phyloP scores from a whole-genome alignment of 2,329 filamentous ascomycete species.

The Metarhizium anisopliae region DNA sequence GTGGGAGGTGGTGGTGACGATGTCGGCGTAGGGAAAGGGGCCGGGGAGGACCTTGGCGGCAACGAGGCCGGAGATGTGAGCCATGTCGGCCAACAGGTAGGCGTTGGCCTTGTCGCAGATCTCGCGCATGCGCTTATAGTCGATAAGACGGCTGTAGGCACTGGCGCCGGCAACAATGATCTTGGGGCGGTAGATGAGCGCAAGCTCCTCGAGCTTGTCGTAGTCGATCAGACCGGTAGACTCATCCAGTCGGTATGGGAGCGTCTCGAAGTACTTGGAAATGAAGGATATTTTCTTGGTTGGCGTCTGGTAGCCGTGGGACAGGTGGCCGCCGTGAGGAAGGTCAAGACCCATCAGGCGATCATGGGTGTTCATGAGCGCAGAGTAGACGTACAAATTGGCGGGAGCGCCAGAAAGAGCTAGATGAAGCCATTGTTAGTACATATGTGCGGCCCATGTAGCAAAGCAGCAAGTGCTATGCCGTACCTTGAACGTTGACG shows the following conservation, averaged over 20 bases:
- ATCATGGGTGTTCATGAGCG: slow-evolving; percentile 85
- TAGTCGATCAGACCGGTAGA: slow-evolving; percentile 93
- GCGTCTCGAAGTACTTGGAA: slow-evolving; percentile 97
- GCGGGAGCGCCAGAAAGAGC: slow-evolving; percentile 67
- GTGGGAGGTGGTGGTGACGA: slow-evolving; percentile 97
- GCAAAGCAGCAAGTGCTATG: background rate
- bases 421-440: slow-evolving; percentile 21
- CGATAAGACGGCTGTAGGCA: slow-evolving; percentile 91
- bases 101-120: slow-evolving; percentile 87
- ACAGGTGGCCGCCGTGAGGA: slow-evolving; percentile 91
- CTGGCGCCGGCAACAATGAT: slow-evolving; percentile 91
- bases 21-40: slow-evolving; percentile 82
- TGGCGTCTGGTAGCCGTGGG: slow-evolving; percentile 94
- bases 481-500: slow-evolving; percentile 83
- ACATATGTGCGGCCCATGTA: background rate
- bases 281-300: slow-evolving; percentile 94
- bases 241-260: slow-evolving; percentile 89
- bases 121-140: slow-evolving; percentile 86
- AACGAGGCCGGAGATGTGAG: slow-evolving; percentile 90
- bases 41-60: slow-evolving; percentile 85
- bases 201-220: slow-evolving; percentile 78
- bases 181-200: slow-evolving; percentile 86
- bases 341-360: slow-evolving; percentile 95
- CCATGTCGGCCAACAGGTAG: slow-evolving; percentile 93
- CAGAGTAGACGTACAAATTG: slow-evolving; percentile 92